These are phyloP conservation scores for Cymbopogon citratus DNA, from an alignment of 176 grass and related monocot species.

Conservation along the genomic window DNA sequence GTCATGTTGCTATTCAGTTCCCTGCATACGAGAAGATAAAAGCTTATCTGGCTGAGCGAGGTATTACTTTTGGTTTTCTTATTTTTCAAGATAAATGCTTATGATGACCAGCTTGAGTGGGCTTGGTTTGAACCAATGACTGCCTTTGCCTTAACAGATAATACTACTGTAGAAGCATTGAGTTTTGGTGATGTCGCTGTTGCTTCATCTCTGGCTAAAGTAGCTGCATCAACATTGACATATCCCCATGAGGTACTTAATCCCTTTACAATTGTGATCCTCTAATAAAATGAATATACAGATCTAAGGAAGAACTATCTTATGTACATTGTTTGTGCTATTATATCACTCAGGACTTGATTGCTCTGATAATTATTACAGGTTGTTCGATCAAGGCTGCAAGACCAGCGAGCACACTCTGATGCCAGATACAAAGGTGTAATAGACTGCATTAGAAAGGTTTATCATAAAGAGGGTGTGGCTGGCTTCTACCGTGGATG, in stretches of 20 bases:
- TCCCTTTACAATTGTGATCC: not conserved
- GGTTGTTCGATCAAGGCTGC: conserved; percentile 92
- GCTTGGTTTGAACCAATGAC: conserved; percentile 17
- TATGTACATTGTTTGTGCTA: not conserved
- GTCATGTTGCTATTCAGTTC: conserved; percentile 97
- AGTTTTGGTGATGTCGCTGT: conserved; percentile 89
- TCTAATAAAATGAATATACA: not conserved
- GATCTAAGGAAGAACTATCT: not conserved
- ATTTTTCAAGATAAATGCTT: not conserved
- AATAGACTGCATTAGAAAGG: conserved; percentile 74
- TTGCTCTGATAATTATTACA: conserved; percentile 25
- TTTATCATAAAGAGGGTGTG: conserved; percentile 64
- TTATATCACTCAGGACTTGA: not conserved
- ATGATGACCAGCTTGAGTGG: not conserved
- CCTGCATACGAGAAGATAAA: conserved; percentile 90
- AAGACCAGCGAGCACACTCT: conserved; percentile 78
- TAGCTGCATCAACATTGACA: conserved; percentile 84
- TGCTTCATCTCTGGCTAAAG: conserved; percentile 90
- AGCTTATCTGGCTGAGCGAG: conserved; percentile 81
- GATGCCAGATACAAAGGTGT: conserved; percentile 61
- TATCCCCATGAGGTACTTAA: conserved; percentile 91
- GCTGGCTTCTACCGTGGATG: conserved; percentile 92
- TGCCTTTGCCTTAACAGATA: conserved; percentile 48
- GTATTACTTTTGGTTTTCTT: conserved; percentile 35
- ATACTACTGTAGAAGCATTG: conserved; percentile 80